phyloP scores from a whole-genome alignment of 352 stramenopile species.

The Discostella stelligera region DNA sequence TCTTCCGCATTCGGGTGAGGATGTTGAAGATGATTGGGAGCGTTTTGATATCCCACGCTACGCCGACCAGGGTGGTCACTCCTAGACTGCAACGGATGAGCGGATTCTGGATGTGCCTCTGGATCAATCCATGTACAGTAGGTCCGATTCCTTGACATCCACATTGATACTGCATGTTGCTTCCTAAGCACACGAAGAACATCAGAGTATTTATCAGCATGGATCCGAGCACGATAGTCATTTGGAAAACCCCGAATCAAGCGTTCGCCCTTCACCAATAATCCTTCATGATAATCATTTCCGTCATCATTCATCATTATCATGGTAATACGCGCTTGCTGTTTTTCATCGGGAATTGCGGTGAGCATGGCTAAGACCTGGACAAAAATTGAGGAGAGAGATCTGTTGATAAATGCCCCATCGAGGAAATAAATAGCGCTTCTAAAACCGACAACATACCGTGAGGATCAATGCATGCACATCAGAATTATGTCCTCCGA shows the following conservation, averaged over 20 bases:
- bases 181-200: slow-evolving; percentile 64
- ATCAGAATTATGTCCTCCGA: slow-evolving; percentile 11
- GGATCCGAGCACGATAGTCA: slow-evolving; percentile 38
- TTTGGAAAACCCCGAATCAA: slow-evolving; percentile 50
- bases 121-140: slow-evolving; percentile 72
- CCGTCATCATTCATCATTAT: slow-evolving; percentile 64
- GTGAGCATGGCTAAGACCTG: slow-evolving; percentile 66
- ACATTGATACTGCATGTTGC: slow-evolving; percentile 57
- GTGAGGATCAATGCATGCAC: slow-evolving; percentile 30
- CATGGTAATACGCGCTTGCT: slow-evolving; percentile 65
- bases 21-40: slow-evolving; percentile 40
- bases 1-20: slow-evolving; percentile 74
- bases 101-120: slow-evolving; percentile 41
- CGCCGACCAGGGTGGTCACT: slow-evolving; percentile 57
- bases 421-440: slow-evolving; percentile 20
- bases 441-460: slow-evolving; percentile 14
- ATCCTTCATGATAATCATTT: slow-evolving; percentile 30
- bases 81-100: slow-evolving; percentile 44
- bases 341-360: slow-evolving; percentile 67
- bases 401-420: slow-evolving; percentile 10
- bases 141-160: slow-evolving; percentile 70
- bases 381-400: slow-evolving; percentile 3
- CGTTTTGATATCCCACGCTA: slow-evolving; percentile 46
- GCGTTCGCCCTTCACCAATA: slow-evolving; percentile 48
- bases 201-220: slow-evolving; percentile 65